Evolutionary conservation across 805 yeast species (phyloP).

Genomic region (Ogataea chonburiensis): DNA sequence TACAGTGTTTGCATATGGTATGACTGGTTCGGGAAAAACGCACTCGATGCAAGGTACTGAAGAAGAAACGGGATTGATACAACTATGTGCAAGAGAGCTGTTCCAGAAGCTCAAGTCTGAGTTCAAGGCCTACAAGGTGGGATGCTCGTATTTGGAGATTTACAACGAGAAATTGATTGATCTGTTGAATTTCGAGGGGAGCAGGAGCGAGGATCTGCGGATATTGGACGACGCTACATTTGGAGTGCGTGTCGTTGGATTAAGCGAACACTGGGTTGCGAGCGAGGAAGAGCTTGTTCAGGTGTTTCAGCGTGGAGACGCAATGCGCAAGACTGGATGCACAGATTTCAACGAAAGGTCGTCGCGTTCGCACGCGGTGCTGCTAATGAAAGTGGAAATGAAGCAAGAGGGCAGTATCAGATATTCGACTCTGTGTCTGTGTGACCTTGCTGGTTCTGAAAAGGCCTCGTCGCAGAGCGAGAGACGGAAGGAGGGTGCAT

Average conservation of each 20-base stretch:
- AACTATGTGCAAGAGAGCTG: constrained; percentile 59
- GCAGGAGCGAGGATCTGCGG: constrained; percentile 53
- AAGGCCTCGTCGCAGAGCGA: constrained; percentile 73
- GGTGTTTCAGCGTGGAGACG: constrained; percentile 67
- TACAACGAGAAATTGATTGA: constrained; percentile 88
- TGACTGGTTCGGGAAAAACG: constrained; percentile 93
- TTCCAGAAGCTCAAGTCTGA: constrained; percentile 45
- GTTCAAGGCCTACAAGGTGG: constrained; percentile 42
- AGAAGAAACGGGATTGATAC: constrained; percentile 67
- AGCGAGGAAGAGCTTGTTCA: constrained; percentile 59
- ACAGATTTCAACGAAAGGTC: constrained; percentile 88
- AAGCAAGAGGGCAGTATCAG: constrained; percentile 43
- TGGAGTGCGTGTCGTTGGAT: constrained; percentile 76
- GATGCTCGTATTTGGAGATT: constrained; percentile 77
- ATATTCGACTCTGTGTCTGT: constrained; percentile 69
- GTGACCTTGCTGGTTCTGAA: constrained; percentile 98
- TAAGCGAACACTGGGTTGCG: constrained; percentile 58
- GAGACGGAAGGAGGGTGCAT: constrained; percentile 91
- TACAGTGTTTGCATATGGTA: constrained; percentile 90
- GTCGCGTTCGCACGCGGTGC: constrained; percentile 89
- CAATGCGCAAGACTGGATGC: constrained; percentile 73
- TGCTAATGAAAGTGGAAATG: constrained; percentile 59
- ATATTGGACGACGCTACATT: constrained; percentile 72
- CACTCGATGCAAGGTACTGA: constrained; percentile 77
- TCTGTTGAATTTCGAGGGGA: constrained; percentile 47